phyloP scores from a whole-genome alignment of 2,329 filamentous ascomycete genomes.

The Seiridium cupressi region DNA sequence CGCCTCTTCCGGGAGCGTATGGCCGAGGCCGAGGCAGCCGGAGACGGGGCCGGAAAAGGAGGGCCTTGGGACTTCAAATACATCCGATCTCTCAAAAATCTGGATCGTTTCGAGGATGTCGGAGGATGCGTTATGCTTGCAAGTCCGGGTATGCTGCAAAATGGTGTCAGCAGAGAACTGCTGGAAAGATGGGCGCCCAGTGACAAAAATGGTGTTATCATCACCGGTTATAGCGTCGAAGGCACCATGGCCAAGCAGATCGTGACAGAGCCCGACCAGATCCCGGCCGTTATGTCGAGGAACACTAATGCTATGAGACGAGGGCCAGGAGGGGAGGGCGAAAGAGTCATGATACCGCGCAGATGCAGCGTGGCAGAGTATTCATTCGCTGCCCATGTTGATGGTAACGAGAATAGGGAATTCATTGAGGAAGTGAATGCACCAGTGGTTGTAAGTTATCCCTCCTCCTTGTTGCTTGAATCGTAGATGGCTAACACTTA shows the following conservation, averaged over 20 bases:
- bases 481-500: conserved; percentile 18
- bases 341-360: conserved; percentile 87
- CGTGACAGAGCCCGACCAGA: conserved; percentile 91
- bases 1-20: conserved; percentile 89
- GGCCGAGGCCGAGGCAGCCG: conserved; percentile 81
- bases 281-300: conserved; percentile 88
- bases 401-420: conserved; percentile 91
- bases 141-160: conserved; percentile 97
- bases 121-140: conserved; percentile 97
- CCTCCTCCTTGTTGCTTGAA: neutral
- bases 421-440: conserved; percentile 95
- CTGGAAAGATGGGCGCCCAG: conserved; percentile 95
- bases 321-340: conserved; percentile 66
- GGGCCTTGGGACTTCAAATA: conserved; percentile 97
- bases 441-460: conserved; percentile 78
- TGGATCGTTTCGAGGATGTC: conserved; percentile 94
- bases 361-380: conserved; percentile 92
- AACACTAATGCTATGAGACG: conserved; percentile 63
- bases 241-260: conserved; percentile 98
- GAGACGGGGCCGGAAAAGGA: conserved; percentile 71
- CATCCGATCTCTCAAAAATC: conserved; percentile 85
- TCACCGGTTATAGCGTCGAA: conserved; percentile 97
- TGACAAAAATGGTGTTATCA: conserved; percentile 96
- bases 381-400: conserved; percentile 95
- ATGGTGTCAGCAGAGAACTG: conserved; percentile 87